Evolutionary conservation across 1,139 yeast species (phyloP), one percentile per base, ranked within the genome.

Genomic region (Kodamaea derodonti): DNA sequence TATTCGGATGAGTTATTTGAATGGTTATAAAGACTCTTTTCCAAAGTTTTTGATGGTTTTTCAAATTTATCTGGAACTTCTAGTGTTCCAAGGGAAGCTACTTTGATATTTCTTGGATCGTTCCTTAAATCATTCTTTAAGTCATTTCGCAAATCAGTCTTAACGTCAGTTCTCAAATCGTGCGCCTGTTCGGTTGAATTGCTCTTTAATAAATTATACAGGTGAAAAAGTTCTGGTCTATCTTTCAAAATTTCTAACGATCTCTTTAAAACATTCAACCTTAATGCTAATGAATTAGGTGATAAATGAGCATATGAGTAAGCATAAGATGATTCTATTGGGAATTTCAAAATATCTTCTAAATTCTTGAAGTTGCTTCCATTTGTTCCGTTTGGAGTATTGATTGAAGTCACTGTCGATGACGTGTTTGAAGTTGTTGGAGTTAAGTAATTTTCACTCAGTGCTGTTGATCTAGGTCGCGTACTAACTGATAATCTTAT

Each of bases 271-370:
- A 85, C 88, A 40, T 81, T 80, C 41, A 86, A 62, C 37, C 95
- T 64, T 35, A 85, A 75, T 0, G 94, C 86, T 38, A 86, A 59
- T 2, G 95, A 82, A 49, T 84, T 83, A 14, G 88, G 92, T 4
- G 94, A 81, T 37, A 84, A 64, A 40, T 84, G 86, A 4, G 94
- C 88, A 55, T 85, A 86, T 0, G 95, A 84, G 51, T 84, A 86
- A 2, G 95, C 84, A 52, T 84, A 92, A 2, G 94, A 75, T 9
- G 94, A 83, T 51, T 84, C 92, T 14, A 80, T 77, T 4, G 95
- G 87, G 51, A 83, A 84, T 46, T 67, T 71, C 23, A 75, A 49
- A 20, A 78, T 58, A 32, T 63, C 68, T 28, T 54, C 54, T 16
- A 53, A 39, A 32, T 49, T 43, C 22, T 45, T 43, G 38, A 43